Base-by-base conservation (phyloP, 352 stramenopile genomes). In the Pythium dissimile region DNA sequence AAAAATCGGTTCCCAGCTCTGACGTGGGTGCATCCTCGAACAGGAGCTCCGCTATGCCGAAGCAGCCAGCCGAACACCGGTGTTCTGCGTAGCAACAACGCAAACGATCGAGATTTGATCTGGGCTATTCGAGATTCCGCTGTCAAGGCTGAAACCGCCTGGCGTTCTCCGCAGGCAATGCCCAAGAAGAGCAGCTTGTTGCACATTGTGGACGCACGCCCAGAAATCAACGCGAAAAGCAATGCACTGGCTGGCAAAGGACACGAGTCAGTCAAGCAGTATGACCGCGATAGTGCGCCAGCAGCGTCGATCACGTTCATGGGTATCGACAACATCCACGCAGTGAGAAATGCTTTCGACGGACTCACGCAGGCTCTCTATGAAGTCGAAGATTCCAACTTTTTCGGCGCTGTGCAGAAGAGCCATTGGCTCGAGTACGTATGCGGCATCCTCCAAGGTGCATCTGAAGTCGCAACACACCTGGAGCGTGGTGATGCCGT, bases 11-110 rank as follows among this genome's bases (percentile, higher is more conserved):
- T 92, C 42, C 84, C 84, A 32, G 86, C 66, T 20, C 69, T 99
- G 18, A 95, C 91, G 1, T 99, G 92, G 91, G 77, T 94, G 7
- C 88, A 94, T 65, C 81, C 82, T 37, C 67, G 72, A 31, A 97
- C 95, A 20, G 92, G 94, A 38, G 91, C 91, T 1, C 86, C 85
- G 28, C 76, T 99, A 39, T 99, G 94, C 73, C 79, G 97, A 20
- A 96, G 79, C 35, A 94, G 90, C 30, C 96, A 99, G 64, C 97
- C 97, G 1, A 98, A 98, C 65, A 96, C 97, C 1, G 97, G 97
- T 21, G 73, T 99, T 9, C 67, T 97, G 32, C 92, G 95, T 15
- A 97, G 95, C 73, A 96, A 83, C 24, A 97, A 86, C 54, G 59
- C 74, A 8, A 81, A 89, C 18, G 97, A 99, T 66, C 86, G 97